These are phyloP conservation scores for Sherardia arvensis DNA, from an alignment of 257 asterid genomes.

Conservation along the genomic window DNA sequence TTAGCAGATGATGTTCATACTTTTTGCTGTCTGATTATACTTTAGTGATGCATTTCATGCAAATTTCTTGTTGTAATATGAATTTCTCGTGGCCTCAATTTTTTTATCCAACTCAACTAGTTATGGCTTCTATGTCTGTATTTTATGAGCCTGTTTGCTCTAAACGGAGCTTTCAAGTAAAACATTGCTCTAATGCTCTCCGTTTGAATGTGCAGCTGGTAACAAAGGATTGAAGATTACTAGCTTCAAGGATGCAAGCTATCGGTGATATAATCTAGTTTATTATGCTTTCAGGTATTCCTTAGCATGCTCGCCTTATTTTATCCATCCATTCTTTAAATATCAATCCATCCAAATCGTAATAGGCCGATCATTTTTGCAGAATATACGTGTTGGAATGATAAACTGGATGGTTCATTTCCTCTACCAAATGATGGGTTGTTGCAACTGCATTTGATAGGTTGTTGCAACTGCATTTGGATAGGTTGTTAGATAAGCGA, in stretches of 20 bases:
- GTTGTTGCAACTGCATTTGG: slow-evolving; percentile 63
- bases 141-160: too few relatives aligned
- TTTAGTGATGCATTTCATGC: neutral
- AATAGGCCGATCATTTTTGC: too few relatives aligned
- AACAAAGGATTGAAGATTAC: slow-evolving; percentile 53
- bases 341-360: too few relatives aligned
- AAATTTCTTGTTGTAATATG: neutral
- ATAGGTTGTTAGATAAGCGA: slow-evolving; percentile 48
- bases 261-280: slow-evolving; percentile 58
- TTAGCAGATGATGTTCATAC: neutral
- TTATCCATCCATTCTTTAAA: too few relatives aligned
- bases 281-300: slow-evolving; percentile 88
- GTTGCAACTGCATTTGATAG: slow-evolving; percentile 85
- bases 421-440: slow-evolving; percentile 65
- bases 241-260: slow-evolving; percentile 87
- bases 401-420: slow-evolving; percentile 71
- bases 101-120: too few relatives aligned
- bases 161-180: slow-evolving; percentile 8
- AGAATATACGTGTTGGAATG: slow-evolving; percentile 99
- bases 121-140: neutral
- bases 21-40: neutral
- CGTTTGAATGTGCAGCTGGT: slow-evolving; percentile 20
- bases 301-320: too few relatives aligned
- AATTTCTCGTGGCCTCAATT: too few relatives aligned
- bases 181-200: slow-evolving; percentile 5